Evolutionary conservation across 2,329 filamentous ascomycete genomes (phyloP).

Genomic region (Xylariaceae sp.): DNA sequence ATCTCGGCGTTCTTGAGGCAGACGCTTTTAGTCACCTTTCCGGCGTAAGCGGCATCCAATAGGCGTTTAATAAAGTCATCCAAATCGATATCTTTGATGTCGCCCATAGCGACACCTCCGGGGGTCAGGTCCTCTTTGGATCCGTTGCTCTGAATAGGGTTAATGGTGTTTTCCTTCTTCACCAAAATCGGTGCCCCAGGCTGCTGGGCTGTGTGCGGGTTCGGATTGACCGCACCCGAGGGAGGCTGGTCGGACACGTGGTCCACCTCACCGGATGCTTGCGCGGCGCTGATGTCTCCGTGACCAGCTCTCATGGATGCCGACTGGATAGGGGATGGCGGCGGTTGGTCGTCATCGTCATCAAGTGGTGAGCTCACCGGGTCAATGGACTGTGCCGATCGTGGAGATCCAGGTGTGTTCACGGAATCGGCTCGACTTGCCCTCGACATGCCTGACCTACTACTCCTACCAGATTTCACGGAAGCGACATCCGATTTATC

Average conservation of each 20-base stretch:
- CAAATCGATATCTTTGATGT: conserved; percentile 87
- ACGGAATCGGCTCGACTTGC: conserved; percentile 40
- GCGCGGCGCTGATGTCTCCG: conserved; percentile 74
- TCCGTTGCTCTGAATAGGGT: conserved; percentile 48
- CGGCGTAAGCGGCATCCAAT: conserved; percentile 89
- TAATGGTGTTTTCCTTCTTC: conserved; percentile 68
- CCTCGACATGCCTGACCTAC: conserved; percentile 48
- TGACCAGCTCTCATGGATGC: conserved; percentile 68
- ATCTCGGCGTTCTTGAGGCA: conserved; percentile 98
- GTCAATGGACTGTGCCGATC: conserved; percentile 37
- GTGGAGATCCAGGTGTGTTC: conserved; percentile 35
- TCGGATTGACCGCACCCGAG: conserved; percentile 56
- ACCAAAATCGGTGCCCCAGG: conserved; percentile 88
- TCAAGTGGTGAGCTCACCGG: conserved; percentile 34
- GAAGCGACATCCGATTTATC: conserved; percentile 73
- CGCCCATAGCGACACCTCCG: conserved; percentile 72
- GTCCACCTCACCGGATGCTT: conserved; percentile 86
- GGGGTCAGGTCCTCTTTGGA: conserved; percentile 42
- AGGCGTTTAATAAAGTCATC: conserved; percentile 97
- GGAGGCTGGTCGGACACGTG: conserved; percentile 90
- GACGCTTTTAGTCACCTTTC: conserved; percentile 96
- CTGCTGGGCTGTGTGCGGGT: conserved; percentile 53
- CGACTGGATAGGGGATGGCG: conserved; percentile 84
- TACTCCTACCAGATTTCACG: conserved; percentile 66
- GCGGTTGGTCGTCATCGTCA: conserved; percentile 53